A percentile compares a stretch with the other conserved stretches of the same genome.
Conservation (phyloP, 139 green algal species). For the Closterium sp. region DNA sequence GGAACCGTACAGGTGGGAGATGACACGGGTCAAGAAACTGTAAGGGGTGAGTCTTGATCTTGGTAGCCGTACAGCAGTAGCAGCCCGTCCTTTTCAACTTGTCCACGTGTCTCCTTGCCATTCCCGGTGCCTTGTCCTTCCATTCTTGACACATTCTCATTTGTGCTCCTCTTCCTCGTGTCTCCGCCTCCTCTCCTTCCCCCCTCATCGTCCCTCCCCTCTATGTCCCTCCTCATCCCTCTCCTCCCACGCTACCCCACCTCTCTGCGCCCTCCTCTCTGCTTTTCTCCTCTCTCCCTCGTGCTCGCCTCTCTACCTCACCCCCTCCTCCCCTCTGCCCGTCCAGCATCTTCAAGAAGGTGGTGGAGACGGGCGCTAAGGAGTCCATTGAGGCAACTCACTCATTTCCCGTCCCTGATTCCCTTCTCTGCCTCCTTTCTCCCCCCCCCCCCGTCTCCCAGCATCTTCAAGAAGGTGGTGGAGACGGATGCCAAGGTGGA, state of each 20-base stretch:
- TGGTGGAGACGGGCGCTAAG: conserved; percentile 44
- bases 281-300: no score
- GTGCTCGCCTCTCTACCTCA: not conserved
- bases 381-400: not conserved
- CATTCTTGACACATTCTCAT: no score
- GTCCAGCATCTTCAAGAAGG: conserved; percentile 58
- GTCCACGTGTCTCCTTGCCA: not conserved
- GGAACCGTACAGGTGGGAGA: conserved; percentile 59
- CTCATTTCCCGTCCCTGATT: not conserved
- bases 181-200: not conserved
- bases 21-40: not conserved
- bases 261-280: not conserved
- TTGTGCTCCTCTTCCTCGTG: not conserved
- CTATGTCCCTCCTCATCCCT: not conserved
- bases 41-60: no score
- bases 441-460: not conserved
- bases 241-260: no score
- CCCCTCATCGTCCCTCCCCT: not conserved
- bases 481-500: conserved; percentile 27
- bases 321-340: not conserved
- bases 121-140: not conserved
- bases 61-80: not conserved
- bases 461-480: conserved; percentile 63
- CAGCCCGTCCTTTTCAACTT: not conserved
- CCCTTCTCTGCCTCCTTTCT: not conserved